Conservation (phyloP, 306 rosid genomes). For the Oxytropis ochrocephala region DNA sequence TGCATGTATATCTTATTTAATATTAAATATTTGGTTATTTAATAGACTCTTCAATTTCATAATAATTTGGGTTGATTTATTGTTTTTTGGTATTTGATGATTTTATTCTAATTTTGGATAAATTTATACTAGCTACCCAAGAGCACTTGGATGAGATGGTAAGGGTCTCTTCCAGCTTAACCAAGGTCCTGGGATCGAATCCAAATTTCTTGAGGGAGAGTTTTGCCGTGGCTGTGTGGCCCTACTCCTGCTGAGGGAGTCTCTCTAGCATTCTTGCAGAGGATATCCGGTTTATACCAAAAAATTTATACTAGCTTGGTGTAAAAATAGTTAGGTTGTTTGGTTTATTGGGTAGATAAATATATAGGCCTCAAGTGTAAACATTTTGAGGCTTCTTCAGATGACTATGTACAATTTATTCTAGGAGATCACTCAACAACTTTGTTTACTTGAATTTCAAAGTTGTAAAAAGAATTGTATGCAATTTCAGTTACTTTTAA, state of each 20-base stretch:
- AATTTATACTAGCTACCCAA: background rate
- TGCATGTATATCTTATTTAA: too few relatives aligned
- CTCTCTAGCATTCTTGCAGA: too few relatives aligned
- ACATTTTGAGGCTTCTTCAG: background rate
- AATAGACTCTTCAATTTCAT: too few relatives aligned
- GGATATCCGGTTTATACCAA: too few relatives aligned
- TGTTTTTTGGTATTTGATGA: background rate
- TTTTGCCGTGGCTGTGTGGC: too few relatives aligned
- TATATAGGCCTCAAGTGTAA: background rate
- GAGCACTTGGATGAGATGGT: too few relatives aligned
- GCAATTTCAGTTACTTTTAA: background rate
- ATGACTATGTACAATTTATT: background rate
- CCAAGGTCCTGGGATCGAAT: too few relatives aligned
- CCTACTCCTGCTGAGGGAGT: too few relatives aligned
- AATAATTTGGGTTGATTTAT: background rate
- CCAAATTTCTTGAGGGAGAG: too few relatives aligned
- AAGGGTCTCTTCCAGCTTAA: too few relatives aligned
- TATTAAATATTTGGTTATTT: too few relatives aligned
- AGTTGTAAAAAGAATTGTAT: background rate
- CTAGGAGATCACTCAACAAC: background rate
- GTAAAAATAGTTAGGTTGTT: background rate
- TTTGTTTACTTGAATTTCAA: background rate
- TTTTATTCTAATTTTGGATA: background rate
- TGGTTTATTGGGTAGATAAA: background rate
- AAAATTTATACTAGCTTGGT: background rate